Percentiles rank a stretch among this genome's conserved stretches.
These are phyloP conservation scores for Syzygium jambos DNA, from an alignment of 345 rosid species.

Conservation along the genomic window DNA sequence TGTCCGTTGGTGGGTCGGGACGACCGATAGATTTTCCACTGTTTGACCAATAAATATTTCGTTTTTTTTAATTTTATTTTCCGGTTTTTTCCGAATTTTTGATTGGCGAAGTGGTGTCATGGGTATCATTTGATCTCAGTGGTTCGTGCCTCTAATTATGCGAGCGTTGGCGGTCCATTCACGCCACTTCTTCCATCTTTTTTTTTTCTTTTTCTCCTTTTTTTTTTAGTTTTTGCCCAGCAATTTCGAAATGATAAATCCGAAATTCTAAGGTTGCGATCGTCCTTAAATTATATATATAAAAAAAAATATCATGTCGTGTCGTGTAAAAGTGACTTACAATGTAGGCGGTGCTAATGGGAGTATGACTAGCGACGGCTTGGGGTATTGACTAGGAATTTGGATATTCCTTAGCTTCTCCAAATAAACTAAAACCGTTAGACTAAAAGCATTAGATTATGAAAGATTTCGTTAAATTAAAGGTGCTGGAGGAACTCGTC, in stretches of 20 bases:
- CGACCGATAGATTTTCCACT: not conserved
- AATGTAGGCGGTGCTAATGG: not conserved
- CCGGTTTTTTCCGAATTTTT: not conserved
- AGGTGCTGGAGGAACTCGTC: not conserved
- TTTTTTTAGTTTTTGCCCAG: fast-evolving
- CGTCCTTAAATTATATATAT: not conserved
- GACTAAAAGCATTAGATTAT: not conserved
- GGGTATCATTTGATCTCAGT: not conserved
- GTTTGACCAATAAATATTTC: not conserved
- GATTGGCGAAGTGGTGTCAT: not conserved
- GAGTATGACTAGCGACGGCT: not conserved
- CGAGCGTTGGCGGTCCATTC: not conserved
- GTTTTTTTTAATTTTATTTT: not conserved
- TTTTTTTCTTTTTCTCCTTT: not conserved
- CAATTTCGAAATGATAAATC: not conserved
- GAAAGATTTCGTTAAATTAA: not conserved
- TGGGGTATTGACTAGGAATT: not conserved
- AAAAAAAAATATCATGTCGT: not conserved
- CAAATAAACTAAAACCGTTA: not conserved
- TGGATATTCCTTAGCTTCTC: not conserved
- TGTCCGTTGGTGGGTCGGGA: not conserved
- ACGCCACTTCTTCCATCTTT: not conserved
- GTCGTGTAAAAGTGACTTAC: not conserved
- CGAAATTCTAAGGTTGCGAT: not conserved
- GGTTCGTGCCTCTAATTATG: not conserved